Conservation (phyloP, 2,329 filamentous ascomycete species). For the Pseudogymnoascus sp. region DNA sequence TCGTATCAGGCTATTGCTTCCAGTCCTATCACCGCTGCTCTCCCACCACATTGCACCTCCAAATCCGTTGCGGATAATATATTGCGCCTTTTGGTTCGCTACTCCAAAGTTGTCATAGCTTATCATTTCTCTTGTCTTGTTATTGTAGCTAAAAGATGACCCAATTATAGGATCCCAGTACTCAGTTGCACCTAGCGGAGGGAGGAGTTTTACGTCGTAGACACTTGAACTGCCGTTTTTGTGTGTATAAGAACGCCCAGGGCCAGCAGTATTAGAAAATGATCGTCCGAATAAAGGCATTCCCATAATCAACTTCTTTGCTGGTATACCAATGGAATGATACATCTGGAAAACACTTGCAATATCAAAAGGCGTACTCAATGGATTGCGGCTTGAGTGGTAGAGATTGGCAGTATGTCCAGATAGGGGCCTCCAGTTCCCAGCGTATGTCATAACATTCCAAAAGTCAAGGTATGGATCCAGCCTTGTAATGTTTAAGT, state of each 20-base stretch:
- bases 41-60: constrained; percentile 85
- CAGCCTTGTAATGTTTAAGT: constrained; percentile 40
- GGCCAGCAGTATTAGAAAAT: constrained; percentile 57
- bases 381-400: constrained; percentile 49
- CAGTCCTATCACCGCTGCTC: constrained; percentile 58
- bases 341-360: constrained; percentile 59
- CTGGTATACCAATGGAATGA: constrained; percentile 50
- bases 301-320: constrained; percentile 63
- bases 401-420: constrained; percentile 65
- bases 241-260: constrained; percentile 53
- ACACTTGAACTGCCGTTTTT: constrained; percentile 60
- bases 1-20: constrained; percentile 53
- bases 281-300: constrained; percentile 73
- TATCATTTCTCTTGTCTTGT: constrained; percentile 51
- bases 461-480: constrained; percentile 44
- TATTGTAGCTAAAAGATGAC: constrained; percentile 66
- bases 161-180: constrained; percentile 48
- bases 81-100: constrained; percentile 6
- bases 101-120: constrained; percentile 56
- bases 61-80: constrained; percentile 40
- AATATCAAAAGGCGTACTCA: constrained; percentile 63
- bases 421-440: constrained; percentile 30
- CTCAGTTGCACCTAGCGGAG: constrained; percentile 50
- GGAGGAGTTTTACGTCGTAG: constrained; percentile 75
- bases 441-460: constrained; percentile 62